Conservation (phyloP, 257 asterid genomes). For the Solanum virginianum region DNA sequence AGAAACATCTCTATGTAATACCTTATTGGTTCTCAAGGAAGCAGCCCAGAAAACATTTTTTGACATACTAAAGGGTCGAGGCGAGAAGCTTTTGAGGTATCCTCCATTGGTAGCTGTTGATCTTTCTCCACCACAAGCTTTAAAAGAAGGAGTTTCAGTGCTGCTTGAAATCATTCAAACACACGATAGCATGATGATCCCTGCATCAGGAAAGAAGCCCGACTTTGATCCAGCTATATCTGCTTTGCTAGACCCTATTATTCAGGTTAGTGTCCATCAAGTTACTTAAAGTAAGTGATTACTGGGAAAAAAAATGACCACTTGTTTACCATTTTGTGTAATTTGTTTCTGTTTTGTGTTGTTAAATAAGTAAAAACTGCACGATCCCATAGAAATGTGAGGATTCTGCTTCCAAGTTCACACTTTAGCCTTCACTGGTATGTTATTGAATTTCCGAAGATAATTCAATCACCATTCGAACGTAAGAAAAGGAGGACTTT, state of each 20-base stretch:
- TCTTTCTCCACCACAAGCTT: constrained; percentile 90
- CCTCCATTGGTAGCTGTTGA: constrained; percentile 91
- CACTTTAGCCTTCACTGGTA: not conserved
- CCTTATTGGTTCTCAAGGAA: constrained; percentile 91
- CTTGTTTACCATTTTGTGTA: not conserved
- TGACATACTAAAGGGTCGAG: constrained; percentile 80
- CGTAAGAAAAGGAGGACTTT: not conserved
- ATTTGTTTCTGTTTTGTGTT: not conserved
- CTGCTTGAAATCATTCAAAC: constrained; percentile 86
- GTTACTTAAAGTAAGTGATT: not conserved
- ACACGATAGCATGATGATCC: constrained; percentile 78
- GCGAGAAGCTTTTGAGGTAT: constrained; percentile 89
- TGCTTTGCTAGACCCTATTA: constrained; percentile 90
- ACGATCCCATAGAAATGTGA: not conserved
- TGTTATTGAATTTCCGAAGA: not conserved
- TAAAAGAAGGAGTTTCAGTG: constrained; percentile 79
- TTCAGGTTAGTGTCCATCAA: constrained; percentile 46
- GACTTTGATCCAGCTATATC: constrained; percentile 83
- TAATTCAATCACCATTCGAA: not conserved
- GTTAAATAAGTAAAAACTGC: not conserved
- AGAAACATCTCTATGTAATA: constrained; percentile 80
- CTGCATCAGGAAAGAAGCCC: constrained; percentile 63
- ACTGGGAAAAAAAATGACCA: not conserved
- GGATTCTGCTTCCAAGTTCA: not conserved
- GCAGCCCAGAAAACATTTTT: constrained; percentile 87